phyloP scores from a whole-genome alignment of 345 rosid genomes.

The Brassica carinata region DNA sequence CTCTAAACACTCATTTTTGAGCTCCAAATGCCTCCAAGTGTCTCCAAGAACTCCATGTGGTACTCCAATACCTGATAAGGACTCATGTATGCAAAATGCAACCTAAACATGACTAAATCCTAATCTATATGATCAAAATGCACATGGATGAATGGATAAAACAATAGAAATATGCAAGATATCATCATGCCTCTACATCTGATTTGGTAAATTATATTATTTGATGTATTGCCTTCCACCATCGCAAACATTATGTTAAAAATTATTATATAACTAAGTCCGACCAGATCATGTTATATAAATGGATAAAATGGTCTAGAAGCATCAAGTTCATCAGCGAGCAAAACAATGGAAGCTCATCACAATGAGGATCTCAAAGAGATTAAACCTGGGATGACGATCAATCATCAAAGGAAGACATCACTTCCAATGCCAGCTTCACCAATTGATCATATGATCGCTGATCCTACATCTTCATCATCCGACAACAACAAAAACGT shows the following conservation, averaged over 20 bases:
- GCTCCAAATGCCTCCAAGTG: too few species aligned
- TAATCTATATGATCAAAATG: too few species aligned
- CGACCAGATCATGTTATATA: neutral
- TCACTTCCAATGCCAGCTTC: neutral
- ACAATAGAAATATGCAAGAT: too few species aligned
- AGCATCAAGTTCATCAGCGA: neutral
- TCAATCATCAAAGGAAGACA: neutral
- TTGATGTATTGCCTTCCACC: neutral
- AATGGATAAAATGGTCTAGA: neutral
- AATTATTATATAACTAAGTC: neutral
- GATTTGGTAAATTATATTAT: neutral
- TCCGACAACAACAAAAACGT: neutral
- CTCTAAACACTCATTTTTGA: too few species aligned
- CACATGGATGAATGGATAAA: too few species aligned
- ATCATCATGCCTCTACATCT: neutral
- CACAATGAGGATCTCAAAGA: neutral
- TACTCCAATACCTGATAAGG: too few species aligned
- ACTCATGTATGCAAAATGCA: too few species aligned
- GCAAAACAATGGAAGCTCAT: neutral
- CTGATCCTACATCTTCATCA: neutral
- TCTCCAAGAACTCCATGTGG: too few species aligned
- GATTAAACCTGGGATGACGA: neutral
- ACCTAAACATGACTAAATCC: too few species aligned
- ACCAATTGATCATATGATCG: neutral
- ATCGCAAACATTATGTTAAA: neutral